Conservation (phyloP, 108 stramenopile species). For the Pseudonitzschia delicatissima region DNA sequence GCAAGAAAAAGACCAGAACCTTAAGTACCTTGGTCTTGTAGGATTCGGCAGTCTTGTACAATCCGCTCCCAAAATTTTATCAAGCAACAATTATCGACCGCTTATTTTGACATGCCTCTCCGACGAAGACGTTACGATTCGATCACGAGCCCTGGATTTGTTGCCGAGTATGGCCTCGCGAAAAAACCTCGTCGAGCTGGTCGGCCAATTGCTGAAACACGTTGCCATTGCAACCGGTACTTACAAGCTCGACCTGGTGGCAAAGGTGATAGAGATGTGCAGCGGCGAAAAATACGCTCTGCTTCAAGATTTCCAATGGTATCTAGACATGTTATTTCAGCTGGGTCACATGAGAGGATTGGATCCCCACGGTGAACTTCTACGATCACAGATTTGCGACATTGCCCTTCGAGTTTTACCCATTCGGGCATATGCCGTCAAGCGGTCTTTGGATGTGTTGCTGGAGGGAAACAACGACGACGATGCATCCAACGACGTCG, state of each 20-base stretch:
- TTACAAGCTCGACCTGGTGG: slow-evolving; percentile 93
- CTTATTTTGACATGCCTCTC: slow-evolving; percentile 91
- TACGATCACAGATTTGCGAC: slow-evolving; percentile 90
- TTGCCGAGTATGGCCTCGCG: slow-evolving; percentile 94
- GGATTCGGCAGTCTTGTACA: slow-evolving; percentile 90
- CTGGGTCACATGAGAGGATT: slow-evolving; percentile 86
- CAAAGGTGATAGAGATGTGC: slow-evolving; percentile 94
- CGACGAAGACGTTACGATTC: slow-evolving; percentile 98
- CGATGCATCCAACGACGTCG: slow-evolving; percentile 17
- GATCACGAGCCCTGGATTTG: slow-evolving; percentile 92
- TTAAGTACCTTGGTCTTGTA: slow-evolving; percentile 98
- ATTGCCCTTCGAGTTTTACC: slow-evolving; percentile 93
- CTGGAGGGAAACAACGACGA: slow-evolving; percentile 38
- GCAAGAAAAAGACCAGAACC: slow-evolving; percentile 96
- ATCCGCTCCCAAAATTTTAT: slow-evolving; percentile 88
- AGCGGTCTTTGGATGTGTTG: slow-evolving; percentile 70
- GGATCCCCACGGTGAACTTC: slow-evolving; percentile 60
- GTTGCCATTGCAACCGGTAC: slow-evolving; percentile 77
- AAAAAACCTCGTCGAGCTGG: slow-evolving; percentile 89
- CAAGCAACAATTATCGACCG: slow-evolving; percentile 78
- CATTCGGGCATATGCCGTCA: slow-evolving; percentile 90
- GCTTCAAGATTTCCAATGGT: slow-evolving; percentile 94
- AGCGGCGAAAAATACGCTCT: slow-evolving; percentile 90
- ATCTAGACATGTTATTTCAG: slow-evolving; percentile 84
- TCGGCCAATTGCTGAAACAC: slow-evolving; percentile 89